These are phyloP conservation scores for Casuarina cunninghamiana DNA, from an alignment of 306 rosid genomes.

Conservation along the genomic window DNA sequence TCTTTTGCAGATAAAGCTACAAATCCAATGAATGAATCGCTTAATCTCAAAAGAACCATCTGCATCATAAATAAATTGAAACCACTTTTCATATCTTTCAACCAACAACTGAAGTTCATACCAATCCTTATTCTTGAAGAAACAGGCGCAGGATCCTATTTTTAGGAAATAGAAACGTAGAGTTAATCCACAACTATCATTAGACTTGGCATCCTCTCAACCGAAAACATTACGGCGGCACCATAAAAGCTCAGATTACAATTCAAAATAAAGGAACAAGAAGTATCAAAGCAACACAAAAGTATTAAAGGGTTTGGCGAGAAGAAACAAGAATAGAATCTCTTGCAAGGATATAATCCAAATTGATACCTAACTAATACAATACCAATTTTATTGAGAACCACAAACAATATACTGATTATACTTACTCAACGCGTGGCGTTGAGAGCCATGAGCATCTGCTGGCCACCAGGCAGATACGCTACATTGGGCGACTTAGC, in stretches of 20 bases:
- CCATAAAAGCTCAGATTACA: background rate
- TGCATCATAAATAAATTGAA: background rate
- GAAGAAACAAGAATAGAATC: background rate
- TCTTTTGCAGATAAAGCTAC: background rate
- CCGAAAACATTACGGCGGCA: too few relatives aligned
- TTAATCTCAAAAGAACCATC: background rate
- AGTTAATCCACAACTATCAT: background rate
- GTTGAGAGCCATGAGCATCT: slow-evolving; percentile 69
- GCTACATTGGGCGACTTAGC: slow-evolving; percentile 83
- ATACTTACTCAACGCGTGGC: slow-evolving; percentile 54
- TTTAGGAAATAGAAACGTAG: background rate
- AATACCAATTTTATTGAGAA: background rate
- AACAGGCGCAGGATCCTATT: background rate
- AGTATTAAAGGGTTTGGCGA: background rate
- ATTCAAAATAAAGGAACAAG: background rate
- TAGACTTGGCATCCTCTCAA: background rate
- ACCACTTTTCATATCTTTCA: background rate
- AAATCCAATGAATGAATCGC: background rate
- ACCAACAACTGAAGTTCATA: background rate
- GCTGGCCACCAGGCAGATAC: slow-evolving; percentile 61
- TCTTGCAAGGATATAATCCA: background rate
- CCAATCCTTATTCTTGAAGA: background rate
- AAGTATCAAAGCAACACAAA: background rate
- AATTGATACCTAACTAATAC: background rate
- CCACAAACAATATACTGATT: background rate